Base-by-base conservation (phyloP, 345 rosid species). In the Chamaenerion angustifolium region DNA sequence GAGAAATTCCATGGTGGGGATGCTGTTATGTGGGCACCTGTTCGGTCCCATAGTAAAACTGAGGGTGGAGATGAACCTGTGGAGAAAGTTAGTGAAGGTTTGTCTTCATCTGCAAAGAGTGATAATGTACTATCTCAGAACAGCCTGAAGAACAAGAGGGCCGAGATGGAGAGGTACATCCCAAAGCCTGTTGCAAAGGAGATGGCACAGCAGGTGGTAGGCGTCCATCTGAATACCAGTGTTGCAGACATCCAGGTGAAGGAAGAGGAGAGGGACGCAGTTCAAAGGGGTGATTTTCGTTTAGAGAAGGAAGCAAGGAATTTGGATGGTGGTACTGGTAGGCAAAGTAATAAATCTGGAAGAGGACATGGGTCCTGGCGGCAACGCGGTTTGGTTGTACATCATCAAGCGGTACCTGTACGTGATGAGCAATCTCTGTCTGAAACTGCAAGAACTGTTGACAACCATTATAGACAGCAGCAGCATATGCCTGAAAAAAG, bases 161-260 rank as follows among this genome's bases (percentile, higher is more conserved):
- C 84, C 19, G 99, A 93, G 70, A 75, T 88, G 51, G 97, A 88
- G 77, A 82, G 94, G 58, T 85, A 88, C 40, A 60, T 85, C 42
- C 82, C 95, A 9, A 93, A 85, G 72, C 90, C 94, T 60, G 80
- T 72, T 49, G 92, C 85, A 56, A 88, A 93, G 68, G 96, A 88
- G 78, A 70, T 74, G 80, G 72, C 90, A 55, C 83, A 77, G 66
- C 88, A 78, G 63, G 85, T 31, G 37, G 37, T 66, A 42, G 64
- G 68, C 54, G 59, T 54, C 64, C 78, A 74, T 52, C 84, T 65
- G 42, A 57, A 51, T 42, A 49, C 42, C 35, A 65, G 59, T 66
- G 63, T 78, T 66, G 48, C 62, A n/a, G 65, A 54, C 31, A 64
- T 64, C 64, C 68, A 43, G 44, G 51, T 63, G 61, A 52, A 48